Evolutionary conservation across 1,284 basidiomycete species (phyloP), one percentile per base, ranked within the genome.

Genomic region (Ceratobasidium papillatum): DNA sequence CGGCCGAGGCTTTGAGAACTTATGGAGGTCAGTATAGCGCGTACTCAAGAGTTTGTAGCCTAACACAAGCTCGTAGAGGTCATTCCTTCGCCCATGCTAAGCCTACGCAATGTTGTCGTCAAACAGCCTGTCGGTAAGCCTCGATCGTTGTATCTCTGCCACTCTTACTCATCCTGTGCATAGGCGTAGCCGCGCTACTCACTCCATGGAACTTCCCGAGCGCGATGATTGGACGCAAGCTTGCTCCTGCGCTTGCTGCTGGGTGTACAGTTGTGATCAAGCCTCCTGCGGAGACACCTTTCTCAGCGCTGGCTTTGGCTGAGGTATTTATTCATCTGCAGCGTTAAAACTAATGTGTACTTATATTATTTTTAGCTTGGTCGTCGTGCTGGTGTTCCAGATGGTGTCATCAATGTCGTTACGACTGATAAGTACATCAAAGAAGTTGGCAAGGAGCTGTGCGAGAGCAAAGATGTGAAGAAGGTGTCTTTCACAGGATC

Each of bases 241-340:
- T 96, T 14, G 94, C 89, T 19, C 91, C 95, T 34, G 95, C 95
- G 17, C 88, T 99, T 19, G 94, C 96, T 9, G 96, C 96, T 19
- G 98, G 98, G 30, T 99, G 98, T 82, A 99, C 97, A 0, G 88
- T 91, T 0, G 96, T 99, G 72, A 90, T 99, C 83, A 99, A 99
- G 81, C 96, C 96, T 1, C 92, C 98, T 1, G 89, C 96, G 0
- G 97, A 99, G 84, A 96, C 98, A 0, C 98, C 98, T 0, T 98
- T 94, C 84, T 96, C 95, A 45, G 91, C 92, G 19, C 88, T 99
- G 25, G 98, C 97, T 3, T 84, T 98, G 19, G 90, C 89, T 7
- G 94, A 96, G 83, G 92, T 91, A 79, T 51, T 82, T 77, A 27
- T 22, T 32, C 38, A 4, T 56, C 12, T 19, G 25, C 22, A 45